These are phyloP conservation scores for Raphanus hybrid DNA, from an alignment of 441 rosid genomes.

Conservation along the genomic window DNA sequence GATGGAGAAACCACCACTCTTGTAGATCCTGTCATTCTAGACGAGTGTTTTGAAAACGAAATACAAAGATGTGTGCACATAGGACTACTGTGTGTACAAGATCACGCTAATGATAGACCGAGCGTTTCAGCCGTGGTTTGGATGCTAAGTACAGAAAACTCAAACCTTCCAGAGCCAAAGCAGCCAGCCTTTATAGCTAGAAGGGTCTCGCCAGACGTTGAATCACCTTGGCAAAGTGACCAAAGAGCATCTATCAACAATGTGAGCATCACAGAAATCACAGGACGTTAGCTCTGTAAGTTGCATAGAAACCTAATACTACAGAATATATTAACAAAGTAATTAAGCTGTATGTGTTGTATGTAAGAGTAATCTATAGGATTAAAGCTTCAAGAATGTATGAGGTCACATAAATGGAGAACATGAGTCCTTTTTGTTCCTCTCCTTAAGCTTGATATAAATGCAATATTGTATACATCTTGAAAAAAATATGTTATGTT, in stretches of 20 bases:
- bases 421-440: background rate
- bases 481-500: background rate
- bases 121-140: background rate
- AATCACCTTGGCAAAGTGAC: conserved; percentile 36
- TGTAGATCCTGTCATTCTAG: background rate
- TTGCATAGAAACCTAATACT: background rate
- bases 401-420: background rate
- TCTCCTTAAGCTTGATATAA: background rate
- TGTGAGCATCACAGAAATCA: conserved; percentile 28
- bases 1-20: background rate
- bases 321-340: background rate
- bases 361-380: background rate
- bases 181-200: conserved; percentile 21
- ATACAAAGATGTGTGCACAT: conserved; percentile 2
- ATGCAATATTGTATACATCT: background rate
- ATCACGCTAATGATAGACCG: conserved; percentile 14
- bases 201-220: conserved; percentile 39
- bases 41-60: conserved; percentile 5
- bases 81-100: conserved; percentile 10
- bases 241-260: conserved; percentile 15
- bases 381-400: background rate
- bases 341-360: background rate
- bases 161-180: background rate
- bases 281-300: conserved; percentile 16
- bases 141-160: conserved; percentile 12